These are phyloP conservation scores for Bipolaris sorokiniana DNA, from an alignment of 2,329 filamentous ascomycete species.

Conservation along the genomic window DNA sequence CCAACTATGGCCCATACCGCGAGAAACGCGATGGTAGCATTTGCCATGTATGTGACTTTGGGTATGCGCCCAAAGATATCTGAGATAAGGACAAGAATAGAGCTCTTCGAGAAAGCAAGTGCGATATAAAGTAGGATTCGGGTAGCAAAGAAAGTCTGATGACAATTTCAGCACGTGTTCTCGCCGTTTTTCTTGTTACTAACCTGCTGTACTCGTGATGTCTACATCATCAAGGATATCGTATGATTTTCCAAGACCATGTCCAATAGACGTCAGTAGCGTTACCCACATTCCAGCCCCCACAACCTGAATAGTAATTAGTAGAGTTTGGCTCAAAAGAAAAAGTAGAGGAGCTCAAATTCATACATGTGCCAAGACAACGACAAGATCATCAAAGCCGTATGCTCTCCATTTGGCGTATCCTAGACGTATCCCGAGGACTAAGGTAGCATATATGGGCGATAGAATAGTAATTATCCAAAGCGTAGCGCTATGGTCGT, in stretches of 20 bases:
- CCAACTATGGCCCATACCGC: conserved; percentile 4
- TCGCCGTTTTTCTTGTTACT: neutral
- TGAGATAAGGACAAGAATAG: conserved; percentile 6
- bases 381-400: conserved; percentile 6
- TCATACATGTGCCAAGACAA: conserved; percentile 9
- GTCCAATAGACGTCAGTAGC: conserved; percentile 1
- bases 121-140: conserved; percentile 8
- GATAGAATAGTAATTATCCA: conserved; percentile 10
- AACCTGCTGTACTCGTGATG: conserved; percentile 1
- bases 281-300: conserved; percentile 9
- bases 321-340: neutral
- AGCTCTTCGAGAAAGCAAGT: conserved; percentile 13
- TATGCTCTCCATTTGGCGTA: conserved; percentile 11
- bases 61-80: conserved; percentile 4
- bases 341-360: neutral
- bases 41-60: neutral
- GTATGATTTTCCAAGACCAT: conserved; percentile 9
- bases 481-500: conserved; percentile 12
- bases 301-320: conserved; percentile 2
- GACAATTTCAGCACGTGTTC: neutral
- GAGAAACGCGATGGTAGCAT: neutral
- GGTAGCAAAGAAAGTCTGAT: conserved; percentile 8
- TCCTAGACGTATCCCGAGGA: conserved; percentile 6
- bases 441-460: conserved; percentile 5
- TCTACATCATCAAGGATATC: conserved; percentile 2